Conservation (phyloP, 805 yeast genomes). For the Ogataea degrootiae region DNA sequence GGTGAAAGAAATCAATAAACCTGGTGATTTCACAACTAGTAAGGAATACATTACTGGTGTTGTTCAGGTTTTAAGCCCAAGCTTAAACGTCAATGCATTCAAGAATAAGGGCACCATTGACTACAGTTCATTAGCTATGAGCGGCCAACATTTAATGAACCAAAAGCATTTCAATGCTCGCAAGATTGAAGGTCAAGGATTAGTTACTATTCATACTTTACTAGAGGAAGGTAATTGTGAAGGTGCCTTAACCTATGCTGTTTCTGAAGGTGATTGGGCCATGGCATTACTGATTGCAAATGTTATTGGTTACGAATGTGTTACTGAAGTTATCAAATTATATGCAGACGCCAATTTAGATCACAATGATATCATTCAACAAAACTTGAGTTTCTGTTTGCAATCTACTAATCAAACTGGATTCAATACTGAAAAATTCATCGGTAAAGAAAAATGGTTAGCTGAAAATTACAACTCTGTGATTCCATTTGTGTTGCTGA, state of each 20-base stretch:
- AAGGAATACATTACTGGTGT: conserved; percentile 29
- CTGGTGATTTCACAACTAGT: conserved; percentile 23
- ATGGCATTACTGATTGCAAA: conserved; percentile 70
- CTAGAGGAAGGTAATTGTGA: conserved; percentile 61
- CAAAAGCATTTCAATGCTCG: conserved; percentile 22
- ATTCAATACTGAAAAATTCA: conserved; percentile 12
- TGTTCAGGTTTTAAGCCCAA: conserved; percentile 39
- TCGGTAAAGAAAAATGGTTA: conserved; percentile 26
- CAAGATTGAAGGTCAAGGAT: conserved; percentile 17
- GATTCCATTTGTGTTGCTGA: conserved; percentile 28
- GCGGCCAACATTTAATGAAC: conserved; percentile 6
- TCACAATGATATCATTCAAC: conserved; percentile 17
- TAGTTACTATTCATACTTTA: conserved; percentile 30
- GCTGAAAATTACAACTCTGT: conserved; percentile 25
- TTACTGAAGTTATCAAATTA: conserved; percentile 40
- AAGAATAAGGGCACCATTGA: conserved; percentile 12
- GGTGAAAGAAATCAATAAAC: conserved; percentile 19
- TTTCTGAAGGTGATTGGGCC: conserved; percentile 68
- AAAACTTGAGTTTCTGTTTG: conserved; percentile 27
- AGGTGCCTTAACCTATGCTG: conserved; percentile 58
- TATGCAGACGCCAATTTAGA: conserved; percentile 19
- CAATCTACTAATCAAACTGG: conserved; percentile 19
- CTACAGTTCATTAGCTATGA: conserved; percentile 11
- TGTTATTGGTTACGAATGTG: conserved; percentile 52
- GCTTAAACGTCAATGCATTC: conserved; percentile 19